Percentiles rank a stretch among this genome's conserved stretches.
phyloP scores from a whole-genome alignment of 441 rosid species.

The Jatropha multifida region DNA sequence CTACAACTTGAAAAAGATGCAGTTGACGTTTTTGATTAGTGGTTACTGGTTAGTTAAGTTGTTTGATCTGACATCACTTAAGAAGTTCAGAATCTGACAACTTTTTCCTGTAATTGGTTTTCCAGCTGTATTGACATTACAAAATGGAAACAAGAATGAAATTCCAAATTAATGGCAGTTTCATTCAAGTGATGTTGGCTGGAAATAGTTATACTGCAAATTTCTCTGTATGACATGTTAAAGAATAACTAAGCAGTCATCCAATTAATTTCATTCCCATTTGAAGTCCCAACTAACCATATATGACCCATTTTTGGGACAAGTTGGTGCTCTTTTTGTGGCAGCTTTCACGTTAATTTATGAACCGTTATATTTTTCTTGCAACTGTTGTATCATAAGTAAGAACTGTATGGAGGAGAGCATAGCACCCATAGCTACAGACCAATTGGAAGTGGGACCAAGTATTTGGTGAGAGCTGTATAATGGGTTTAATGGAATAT shows the following conservation, averaged over 20 bases:
- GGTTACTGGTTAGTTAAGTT: not conserved
- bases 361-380: not conserved
- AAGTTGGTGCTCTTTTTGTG: not conserved
- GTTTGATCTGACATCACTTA: conserved; percentile 1
- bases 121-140: conserved; percentile 15
- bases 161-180: not conserved
- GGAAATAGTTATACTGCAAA: conserved; percentile 9
- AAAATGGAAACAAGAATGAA: conserved; percentile 12
- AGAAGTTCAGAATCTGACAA: conserved; percentile 1
- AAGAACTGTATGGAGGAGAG: not conserved
- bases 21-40: not conserved
- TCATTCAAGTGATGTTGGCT: conserved; percentile 22
- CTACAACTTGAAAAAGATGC: not conserved
- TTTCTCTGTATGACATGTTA: conserved; percentile 15
- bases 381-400: too few relatives aligned
- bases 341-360: conserved; percentile 12
- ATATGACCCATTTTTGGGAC: conserved; percentile 15
- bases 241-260: conserved; percentile 7
- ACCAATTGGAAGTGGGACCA: not conserved
- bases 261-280: not conserved
- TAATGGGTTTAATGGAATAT: conserved; percentile 10
- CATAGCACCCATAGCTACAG: not conserved
- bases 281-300: conserved; percentile 11
- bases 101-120: not conserved
- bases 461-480: too few relatives aligned